Evolutionary conservation across 805 yeast genomes (phyloP), one percentile per base, ranked within the genome.

Genomic region (Lipomyces kockii): DNA sequence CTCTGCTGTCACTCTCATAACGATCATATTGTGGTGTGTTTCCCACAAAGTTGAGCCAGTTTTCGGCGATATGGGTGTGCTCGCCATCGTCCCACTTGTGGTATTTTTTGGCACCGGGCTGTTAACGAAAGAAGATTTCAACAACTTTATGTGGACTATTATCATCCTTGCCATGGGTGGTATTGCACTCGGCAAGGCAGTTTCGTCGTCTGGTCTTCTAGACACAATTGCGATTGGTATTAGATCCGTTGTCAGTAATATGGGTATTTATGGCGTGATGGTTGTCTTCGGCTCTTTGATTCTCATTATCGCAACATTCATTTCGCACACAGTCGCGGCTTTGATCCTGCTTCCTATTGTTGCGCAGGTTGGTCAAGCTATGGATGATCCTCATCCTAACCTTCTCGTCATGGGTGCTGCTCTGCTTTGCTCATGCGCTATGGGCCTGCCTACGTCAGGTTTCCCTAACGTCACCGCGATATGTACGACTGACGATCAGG

Each of bases 101-200:
- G 79, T 92, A n/a, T 89, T 94, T 75, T 94, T 94, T 76, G 98
- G 97, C 4, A 86, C 97, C 0, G 97, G 98, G 0, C 79, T 93
- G 22, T 81, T 94, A 67, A 86, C 90, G 8, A 89, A 92, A 1
- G 97, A 93, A 65, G 99, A 94, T 76, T 92, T 94, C 79, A 94
- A 95, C 79, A 94, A 92, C 77, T 94, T 94, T 77, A 87, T 97
- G 71, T 94, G 99, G 99, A 92, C 97, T 3, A 95, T 94, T 73
- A 95, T 95, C 9, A 87, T 94, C 57, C 83, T 94, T 70, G 98
- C 98, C 3, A 95, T 94, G 99, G 99, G 99, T 39, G 99, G 99
- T 69, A 86, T 94, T 62, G 97, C 97, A 0, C 82, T 94, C 61
- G 99, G 99, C 65, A 92, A 92, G 77, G 97, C 97, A 0, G 98